Percentiles rank a stretch among this genome's conserved stretches.
Evolutionary conservation across 225 moss, liverwort and hornwort genomes (phyloP).

Genomic region (Sphagnum contortum): DNA sequence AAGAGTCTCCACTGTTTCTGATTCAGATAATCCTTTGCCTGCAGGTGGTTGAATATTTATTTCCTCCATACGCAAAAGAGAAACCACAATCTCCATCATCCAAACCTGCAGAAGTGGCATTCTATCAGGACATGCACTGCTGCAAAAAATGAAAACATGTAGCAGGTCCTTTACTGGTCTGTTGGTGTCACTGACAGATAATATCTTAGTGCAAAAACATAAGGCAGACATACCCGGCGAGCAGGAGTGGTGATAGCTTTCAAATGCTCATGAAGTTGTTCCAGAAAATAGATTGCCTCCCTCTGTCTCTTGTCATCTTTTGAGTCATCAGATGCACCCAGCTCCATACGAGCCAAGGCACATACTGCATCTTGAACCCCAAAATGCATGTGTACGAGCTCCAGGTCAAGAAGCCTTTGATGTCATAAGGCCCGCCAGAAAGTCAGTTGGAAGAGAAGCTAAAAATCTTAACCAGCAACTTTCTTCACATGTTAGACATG

Average conservation of each 20-base stretch:
- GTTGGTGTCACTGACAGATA: neutral
- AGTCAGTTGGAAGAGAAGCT: too few relatives aligned
- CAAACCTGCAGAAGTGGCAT: slow-evolving; percentile 51
- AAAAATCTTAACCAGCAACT: too few relatives aligned
- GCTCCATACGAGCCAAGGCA: slow-evolving; percentile 61
- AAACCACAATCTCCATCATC: slow-evolving; percentile 71
- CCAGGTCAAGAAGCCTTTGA: slow-evolving; percentile 82
- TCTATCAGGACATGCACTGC: neutral
- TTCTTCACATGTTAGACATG: too few relatives aligned
- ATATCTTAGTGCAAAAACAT: neutral
- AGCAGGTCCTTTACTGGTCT: neutral
- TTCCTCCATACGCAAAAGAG: slow-evolving; percentile 81
- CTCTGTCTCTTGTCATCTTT: slow-evolving; percentile 27
- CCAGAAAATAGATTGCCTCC: slow-evolving; percentile 40
- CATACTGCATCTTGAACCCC: slow-evolving; percentile 76
- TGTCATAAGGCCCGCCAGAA: too few relatives aligned
- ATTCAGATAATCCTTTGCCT: slow-evolving; percentile 21
- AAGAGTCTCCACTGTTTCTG: slow-evolving; percentile 14
- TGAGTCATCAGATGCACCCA: slow-evolving; percentile 22
- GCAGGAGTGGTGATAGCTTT: slow-evolving; percentile 66
- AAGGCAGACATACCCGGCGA: slow-evolving; percentile 53
- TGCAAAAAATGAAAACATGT: too few relatives aligned
- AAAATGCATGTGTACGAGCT: slow-evolving; percentile 90
- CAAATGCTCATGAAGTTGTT: slow-evolving; percentile 72
- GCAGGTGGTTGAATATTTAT: slow-evolving; percentile 25